phyloP scores from a whole-genome alignment of 192 early-diverging fungal genomes.

The Mortierella hygrophila region DNA sequence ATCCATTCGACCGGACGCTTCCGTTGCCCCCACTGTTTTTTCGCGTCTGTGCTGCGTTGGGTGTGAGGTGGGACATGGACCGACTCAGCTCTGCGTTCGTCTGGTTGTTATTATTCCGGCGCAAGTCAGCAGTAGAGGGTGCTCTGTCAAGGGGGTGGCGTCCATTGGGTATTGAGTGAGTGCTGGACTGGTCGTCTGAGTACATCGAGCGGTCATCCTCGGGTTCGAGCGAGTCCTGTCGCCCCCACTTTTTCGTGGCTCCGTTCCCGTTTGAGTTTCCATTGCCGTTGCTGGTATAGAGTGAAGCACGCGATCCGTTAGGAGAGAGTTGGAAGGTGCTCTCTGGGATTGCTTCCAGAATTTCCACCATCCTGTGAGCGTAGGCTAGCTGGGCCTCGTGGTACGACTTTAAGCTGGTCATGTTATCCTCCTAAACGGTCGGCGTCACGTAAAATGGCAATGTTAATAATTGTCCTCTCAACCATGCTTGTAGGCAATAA shows the following conservation, averaged over 20 bases:
- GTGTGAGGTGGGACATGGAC: conserved; percentile 61
- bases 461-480: not conserved
- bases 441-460: not conserved
- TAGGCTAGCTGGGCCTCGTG: conserved; percentile 47
- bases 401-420: conserved; percentile 40
- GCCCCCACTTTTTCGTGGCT: conserved; percentile 17
- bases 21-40: conserved; percentile 42
- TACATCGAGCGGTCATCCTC: conserved; percentile 36
- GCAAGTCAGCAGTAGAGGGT: conserved; percentile 49
- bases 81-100: conserved; percentile 46
- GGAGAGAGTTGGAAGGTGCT: conserved; percentile 40
- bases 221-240: conserved; percentile 44
- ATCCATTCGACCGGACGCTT: conserved; percentile 25
- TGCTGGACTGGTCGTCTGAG: conserved; percentile 45
- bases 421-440: conserved; percentile 34
- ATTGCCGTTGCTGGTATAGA: conserved; percentile 32
- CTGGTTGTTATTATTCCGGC: conserved; percentile 28
- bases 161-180: conserved; percentile 56
- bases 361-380: conserved; percentile 43
- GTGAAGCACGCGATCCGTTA: conserved; percentile 37
- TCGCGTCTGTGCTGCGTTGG: conserved; percentile 46
- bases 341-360: conserved; percentile 47
- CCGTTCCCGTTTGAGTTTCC: conserved; percentile 9
- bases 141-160: conserved; percentile 57
- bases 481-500: not conserved